phyloP scores from a whole-genome alignment of 192 early-diverging fungal genomes.

The Rhizophagus sp. region DNA sequence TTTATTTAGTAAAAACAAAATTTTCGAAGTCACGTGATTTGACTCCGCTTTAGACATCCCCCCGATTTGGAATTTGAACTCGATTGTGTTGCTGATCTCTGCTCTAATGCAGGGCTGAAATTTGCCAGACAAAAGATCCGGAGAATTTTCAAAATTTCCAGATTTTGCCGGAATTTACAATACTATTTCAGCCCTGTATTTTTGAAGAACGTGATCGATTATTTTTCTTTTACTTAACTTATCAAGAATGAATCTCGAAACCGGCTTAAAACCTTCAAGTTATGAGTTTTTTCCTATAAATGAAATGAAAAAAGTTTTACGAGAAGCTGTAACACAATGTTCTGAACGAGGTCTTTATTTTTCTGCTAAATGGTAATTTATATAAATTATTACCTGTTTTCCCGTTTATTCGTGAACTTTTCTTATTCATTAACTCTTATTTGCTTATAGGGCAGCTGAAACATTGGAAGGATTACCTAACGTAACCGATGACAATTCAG shows the following conservation, averaged over 20 bases:
- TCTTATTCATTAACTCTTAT: background rate
- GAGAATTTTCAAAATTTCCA: too few relatives aligned
- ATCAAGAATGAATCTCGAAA: background rate
- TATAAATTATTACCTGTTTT: background rate
- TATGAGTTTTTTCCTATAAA: constrained; percentile 23
- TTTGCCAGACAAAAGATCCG: too few relatives aligned
- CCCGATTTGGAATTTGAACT: too few relatives aligned
- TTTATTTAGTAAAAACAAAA: too few relatives aligned
- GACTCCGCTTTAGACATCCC: too few relatives aligned
- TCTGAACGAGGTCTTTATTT: constrained; percentile 68
- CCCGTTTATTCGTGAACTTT: background rate
- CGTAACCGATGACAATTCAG: constrained; percentile 2
- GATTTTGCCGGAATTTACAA: too few relatives aligned
- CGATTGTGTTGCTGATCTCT: too few relatives aligned
- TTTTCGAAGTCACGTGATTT: too few relatives aligned
- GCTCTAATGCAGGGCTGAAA: too few relatives aligned
- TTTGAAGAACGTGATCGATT: too few relatives aligned
- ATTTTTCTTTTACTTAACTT: background rate
- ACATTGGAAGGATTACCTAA: constrained; percentile 44
- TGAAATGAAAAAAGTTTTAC: constrained; percentile 44
- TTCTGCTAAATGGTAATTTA: constrained; percentile 71
- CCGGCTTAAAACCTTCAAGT: background rate
- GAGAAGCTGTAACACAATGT: constrained; percentile 64
- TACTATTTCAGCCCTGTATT: too few relatives aligned
- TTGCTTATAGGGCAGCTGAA: constrained; percentile 51